Evolutionary conservation across 169 alveolate species (phyloP).

Genomic region (Amoebophrya sp.): DNA sequence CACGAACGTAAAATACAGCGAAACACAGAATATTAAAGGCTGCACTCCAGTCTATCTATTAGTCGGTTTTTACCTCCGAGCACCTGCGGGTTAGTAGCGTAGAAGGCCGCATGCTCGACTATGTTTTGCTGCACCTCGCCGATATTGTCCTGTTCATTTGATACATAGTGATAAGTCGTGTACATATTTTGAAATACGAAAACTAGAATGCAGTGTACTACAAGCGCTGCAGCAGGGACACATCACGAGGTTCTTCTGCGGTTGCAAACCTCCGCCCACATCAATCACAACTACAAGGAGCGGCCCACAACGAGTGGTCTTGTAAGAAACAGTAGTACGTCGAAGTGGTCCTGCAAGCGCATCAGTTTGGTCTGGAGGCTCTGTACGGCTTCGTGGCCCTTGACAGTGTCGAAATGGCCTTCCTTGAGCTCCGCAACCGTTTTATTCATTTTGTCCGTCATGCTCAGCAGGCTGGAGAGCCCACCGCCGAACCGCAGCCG

Average conservation of each 20-base stretch:
- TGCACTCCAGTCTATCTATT: too few species aligned
- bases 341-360: slow-evolving; percentile 17
- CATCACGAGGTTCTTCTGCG: too few species aligned
- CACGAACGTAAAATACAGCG: too few species aligned
- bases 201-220: too few species aligned
- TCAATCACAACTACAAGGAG: too few species aligned
- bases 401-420: not conserved
- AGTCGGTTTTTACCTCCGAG: not conserved
- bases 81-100: not conserved
- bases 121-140: not conserved
- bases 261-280: too few species aligned
- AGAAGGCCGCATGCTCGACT: not conserved
- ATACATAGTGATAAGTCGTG: too few species aligned
- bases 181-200: too few species aligned
- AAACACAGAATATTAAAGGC: too few species aligned
- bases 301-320: too few species aligned
- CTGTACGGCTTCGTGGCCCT: slow-evolving; percentile 1
- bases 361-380: not conserved
- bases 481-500: slow-evolving; percentile 25
- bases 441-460: not conserved
- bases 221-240: too few species aligned
- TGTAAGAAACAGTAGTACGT: not conserved
- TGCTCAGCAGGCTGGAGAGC: not conserved
- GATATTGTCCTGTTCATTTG: not conserved
- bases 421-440: not conserved